Evolutionary conservation across 176 grass and related monocot species (phyloP).

Genomic region (Typha latifolia): DNA sequence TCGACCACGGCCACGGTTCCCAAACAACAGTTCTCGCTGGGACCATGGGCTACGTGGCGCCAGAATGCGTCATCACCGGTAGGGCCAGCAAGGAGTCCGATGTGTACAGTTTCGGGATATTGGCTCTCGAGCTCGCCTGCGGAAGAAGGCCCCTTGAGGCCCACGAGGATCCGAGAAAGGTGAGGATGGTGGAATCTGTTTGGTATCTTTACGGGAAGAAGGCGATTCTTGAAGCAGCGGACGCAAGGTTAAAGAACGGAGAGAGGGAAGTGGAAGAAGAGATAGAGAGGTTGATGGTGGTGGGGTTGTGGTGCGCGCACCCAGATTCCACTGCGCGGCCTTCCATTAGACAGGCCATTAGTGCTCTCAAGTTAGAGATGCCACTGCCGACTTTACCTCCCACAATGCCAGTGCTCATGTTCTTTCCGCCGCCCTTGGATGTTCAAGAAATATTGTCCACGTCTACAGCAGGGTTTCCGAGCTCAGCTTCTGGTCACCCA

Average conservation of each 20-base stretch:
- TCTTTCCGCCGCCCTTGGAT: no score
- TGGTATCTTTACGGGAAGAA: constrained; percentile 66
- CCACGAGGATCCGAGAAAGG: constrained; percentile 27
- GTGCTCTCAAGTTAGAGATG: constrained; percentile 52
- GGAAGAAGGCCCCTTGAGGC: constrained; percentile 44
- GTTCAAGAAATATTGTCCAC: no score
- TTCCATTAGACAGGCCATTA: constrained; percentile 50
- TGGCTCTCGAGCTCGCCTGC: constrained; percentile 62
- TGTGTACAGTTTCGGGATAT: constrained; percentile 73
- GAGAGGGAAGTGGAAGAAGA: constrained; percentile 31
- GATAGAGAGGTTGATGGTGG: constrained; percentile 62
- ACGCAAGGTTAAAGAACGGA: constrained; percentile 29
- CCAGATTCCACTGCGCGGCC: constrained; percentile 53
- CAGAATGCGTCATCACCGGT: constrained; percentile 54
- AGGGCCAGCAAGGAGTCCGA: constrained; percentile 58
- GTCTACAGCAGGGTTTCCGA: no score
- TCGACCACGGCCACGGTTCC: constrained; percentile 33
- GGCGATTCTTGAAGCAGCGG: constrained; percentile 50
- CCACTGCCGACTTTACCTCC: constrained; percentile 42
- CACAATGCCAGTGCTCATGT: constrained; percentile 45
- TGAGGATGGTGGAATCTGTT: constrained; percentile 46
- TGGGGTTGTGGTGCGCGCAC: constrained; percentile 75
- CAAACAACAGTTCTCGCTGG: constrained; percentile 57
- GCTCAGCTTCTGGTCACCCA: no score
- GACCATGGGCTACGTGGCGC: constrained; percentile 65